Evolutionary conservation across 2,329 filamentous ascomycete genomes (phyloP).

Genomic region (Ophiosphaerella korrae): DNA sequence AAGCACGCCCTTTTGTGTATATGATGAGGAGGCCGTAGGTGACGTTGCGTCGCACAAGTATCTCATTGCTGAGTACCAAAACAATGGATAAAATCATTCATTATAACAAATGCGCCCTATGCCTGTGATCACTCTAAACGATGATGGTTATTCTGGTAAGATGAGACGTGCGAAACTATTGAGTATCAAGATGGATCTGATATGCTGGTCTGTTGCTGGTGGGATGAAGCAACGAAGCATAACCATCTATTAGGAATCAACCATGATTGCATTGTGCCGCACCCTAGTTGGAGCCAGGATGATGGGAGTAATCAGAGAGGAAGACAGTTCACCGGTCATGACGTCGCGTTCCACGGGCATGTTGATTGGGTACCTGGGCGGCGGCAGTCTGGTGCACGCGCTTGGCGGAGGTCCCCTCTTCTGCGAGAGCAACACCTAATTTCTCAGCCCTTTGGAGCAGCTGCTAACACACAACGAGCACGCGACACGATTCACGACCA

Average conservation of each 20-base stretch:
- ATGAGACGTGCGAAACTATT: too few species aligned
- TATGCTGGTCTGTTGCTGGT: too few species aligned
- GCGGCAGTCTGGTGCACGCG: neutral
- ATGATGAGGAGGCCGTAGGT: constrained; percentile 13
- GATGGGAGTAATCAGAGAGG: neutral
- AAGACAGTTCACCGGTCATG: constrained; percentile 4
- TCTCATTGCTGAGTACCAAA: constrained; percentile 18
- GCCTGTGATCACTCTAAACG: too few species aligned
- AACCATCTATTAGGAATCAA: too few species aligned
- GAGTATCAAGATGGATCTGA: too few species aligned
- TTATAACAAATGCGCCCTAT: neutral
- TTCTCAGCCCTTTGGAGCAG: constrained; percentile 26
- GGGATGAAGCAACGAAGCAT: neutral
- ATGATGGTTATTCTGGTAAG: neutral
- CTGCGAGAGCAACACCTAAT: constrained; percentile 16
- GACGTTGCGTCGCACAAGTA: constrained; percentile 15
- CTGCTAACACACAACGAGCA: constrained; percentile 32
- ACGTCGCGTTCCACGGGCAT: neutral
- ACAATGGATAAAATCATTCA: constrained; percentile 15
- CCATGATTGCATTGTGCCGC: too few species aligned
- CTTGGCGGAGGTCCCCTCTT: constrained; percentile 15
- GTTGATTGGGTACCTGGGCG: constrained; percentile 13
- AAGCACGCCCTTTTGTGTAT: constrained; percentile 21
- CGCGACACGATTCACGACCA: constrained; percentile 34
- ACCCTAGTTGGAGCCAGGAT: too few species aligned